These are phyloP conservation scores for Plasmopara halstedii DNA, from an alignment of 352 stramenopile species.

Conservation along the genomic window DNA sequence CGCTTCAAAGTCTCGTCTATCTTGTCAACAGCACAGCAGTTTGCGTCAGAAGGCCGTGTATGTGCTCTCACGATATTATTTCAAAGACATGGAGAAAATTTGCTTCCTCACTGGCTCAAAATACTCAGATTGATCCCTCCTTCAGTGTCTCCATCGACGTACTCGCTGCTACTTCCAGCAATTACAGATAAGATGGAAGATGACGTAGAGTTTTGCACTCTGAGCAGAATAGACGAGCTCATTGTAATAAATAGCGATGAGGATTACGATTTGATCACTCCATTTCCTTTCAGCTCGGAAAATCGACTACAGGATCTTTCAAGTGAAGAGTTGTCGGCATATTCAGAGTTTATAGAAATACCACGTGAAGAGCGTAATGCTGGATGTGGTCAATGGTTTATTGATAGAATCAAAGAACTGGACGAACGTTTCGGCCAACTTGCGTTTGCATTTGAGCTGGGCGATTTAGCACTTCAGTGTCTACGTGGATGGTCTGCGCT, in stretches of 20 bases:
- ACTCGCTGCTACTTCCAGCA: constrained; percentile 43
- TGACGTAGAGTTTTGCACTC: constrained; percentile 37
- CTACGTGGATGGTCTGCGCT: constrained; percentile 16
- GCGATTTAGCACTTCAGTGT: constrained; percentile 25
- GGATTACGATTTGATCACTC: constrained; percentile 7
- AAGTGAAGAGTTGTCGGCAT: constrained; percentile 26
- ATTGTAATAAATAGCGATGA: background rate
- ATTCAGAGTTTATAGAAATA: constrained; percentile 24
- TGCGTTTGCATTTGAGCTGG: constrained; percentile 34
- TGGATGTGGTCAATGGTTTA: constrained; percentile 46
- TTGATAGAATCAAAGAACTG: constrained; percentile 41
- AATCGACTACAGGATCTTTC: constrained; percentile 38
- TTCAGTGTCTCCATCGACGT: constrained; percentile 26
- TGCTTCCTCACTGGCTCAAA: constrained; percentile 37
- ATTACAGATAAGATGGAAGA: constrained; percentile 18
- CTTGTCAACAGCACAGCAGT: constrained; percentile 28
- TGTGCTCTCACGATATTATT: constrained; percentile 39
- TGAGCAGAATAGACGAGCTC: constrained; percentile 8
- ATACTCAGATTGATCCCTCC: constrained; percentile 43
- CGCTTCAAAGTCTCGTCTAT: constrained; percentile 28
- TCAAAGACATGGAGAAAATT: constrained; percentile 37
- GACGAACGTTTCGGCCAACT: constrained; percentile 58
- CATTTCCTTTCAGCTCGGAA: constrained; percentile 25
- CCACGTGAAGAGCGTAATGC: constrained; percentile 17
- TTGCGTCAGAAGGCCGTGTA: constrained; percentile 44